Evolutionary conservation across 2,329 filamentous ascomycete genomes (phyloP).

Genomic region (Cercospora zeina): DNA sequence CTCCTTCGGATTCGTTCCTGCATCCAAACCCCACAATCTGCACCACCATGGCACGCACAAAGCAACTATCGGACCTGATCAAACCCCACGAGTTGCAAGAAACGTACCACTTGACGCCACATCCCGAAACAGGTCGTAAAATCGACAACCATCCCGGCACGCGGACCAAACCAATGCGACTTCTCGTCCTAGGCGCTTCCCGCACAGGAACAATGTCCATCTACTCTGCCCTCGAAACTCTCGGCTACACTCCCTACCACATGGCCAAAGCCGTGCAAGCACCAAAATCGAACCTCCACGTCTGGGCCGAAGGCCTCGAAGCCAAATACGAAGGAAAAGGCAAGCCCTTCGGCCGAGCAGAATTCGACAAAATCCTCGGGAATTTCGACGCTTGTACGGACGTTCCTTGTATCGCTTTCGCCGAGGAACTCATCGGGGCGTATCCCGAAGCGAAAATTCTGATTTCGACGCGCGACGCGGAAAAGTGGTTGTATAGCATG

Average conservation of each 20-base stretch:
- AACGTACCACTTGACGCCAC: slow-evolving; percentile 18
- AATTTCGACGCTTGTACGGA: slow-evolving; percentile 20
- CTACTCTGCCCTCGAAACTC: slow-evolving; percentile 24
- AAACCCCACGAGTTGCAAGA: slow-evolving; percentile 19
- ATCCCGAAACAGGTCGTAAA: slow-evolving; percentile 24
- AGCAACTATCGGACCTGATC: slow-evolving; percentile 14
- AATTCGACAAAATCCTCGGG: slow-evolving; percentile 23
- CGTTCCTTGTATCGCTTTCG: slow-evolving; percentile 30
- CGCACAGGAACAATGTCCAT: slow-evolving; percentile 34
- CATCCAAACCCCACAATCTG: neutral
- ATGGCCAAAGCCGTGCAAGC: slow-evolving; percentile 27
- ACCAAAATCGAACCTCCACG: slow-evolving; percentile 22
- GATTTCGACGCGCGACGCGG: slow-evolving; percentile 31
- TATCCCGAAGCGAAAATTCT: slow-evolving; percentile 37
- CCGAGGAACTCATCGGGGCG: slow-evolving; percentile 33
- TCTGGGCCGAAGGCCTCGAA: slow-evolving; percentile 28
- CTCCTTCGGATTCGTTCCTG: neutral
- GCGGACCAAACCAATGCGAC: slow-evolving; percentile 29
- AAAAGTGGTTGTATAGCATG: slow-evolving; percentile 32
- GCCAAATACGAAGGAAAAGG: slow-evolving; percentile 27
- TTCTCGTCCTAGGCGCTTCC: slow-evolving; percentile 31
- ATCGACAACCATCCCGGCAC: slow-evolving; percentile 21
- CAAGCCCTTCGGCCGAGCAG: slow-evolving; percentile 23
- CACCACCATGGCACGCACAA: neutral
- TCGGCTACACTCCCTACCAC: slow-evolving; percentile 31